Evolutionary conservation across 179 eudicot genomes (phyloP), one percentile per base, ranked within the genome.

Genomic region (Kewa caespitosa): DNA sequence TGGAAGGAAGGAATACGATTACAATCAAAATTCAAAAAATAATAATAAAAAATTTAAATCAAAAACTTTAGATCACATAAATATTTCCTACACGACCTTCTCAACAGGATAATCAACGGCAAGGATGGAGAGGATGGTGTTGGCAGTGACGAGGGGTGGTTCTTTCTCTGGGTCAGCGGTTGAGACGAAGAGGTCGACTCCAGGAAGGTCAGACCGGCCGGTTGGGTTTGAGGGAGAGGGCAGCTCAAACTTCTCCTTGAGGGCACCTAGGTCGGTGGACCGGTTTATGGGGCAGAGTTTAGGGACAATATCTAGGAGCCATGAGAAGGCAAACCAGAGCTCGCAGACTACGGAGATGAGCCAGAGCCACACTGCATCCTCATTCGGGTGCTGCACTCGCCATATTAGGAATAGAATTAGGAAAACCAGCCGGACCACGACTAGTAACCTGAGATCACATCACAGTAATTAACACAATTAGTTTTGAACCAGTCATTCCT

Each of bases 81-180:
- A n/a, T n/a, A n/a, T n/a, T n/a, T n/a, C n/a, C n/a, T n/a, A n/a
- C n/a, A n/a, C n/a, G 3, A 90, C 37, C 86, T 94, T 94, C 80
- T 94, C 98, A 6, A 92, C 97, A 0, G 98, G 96, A 78, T 92
- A 94, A 30, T 94, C 97, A 12, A 81, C 90, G 6, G 98, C 81
- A 39, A 94, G 72, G 74, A 94, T 92, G 3, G 98, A 94, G 25
- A 94, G 82, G 41, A 94, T 90, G n/a, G 98, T 94, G 78, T 94
- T 94, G 46, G 98, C 98, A 0, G 98, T 94, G 18, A 79, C 83
- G 18, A 94, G 87, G 0, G 96, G 96, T 1, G 98, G 98, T 76
- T 94, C 98, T 64, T 94, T 94, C 2, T 94, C 98, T 0, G 98
- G 98, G 74, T 92, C 98, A 1, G 98, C 98, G 0, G 97, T 94